A percentile compares a stretch with the other conserved stretches of the same genome.
Evolutionary conservation across 2,329 filamentous ascomycete genomes (phyloP).

Genomic region (Xylariaceae sp.): DNA sequence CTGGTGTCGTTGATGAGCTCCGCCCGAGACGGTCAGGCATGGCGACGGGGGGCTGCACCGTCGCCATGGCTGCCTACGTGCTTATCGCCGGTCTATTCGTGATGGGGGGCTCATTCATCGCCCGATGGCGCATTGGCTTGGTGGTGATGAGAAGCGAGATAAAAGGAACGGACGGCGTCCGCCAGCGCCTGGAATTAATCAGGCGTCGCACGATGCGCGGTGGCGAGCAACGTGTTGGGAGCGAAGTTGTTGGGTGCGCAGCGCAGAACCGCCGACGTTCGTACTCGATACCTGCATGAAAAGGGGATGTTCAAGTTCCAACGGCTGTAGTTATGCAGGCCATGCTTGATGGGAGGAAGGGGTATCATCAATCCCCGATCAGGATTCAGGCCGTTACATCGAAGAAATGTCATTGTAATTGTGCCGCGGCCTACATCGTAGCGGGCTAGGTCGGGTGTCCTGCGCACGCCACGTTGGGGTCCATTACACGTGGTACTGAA

Average conservation of each 20-base stretch:
- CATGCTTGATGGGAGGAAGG: background rate
- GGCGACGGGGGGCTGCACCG: constrained; percentile 17
- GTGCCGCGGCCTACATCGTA: background rate
- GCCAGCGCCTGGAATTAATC: constrained; percentile 11
- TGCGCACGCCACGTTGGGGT: background rate
- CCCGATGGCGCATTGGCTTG: constrained; percentile 13
- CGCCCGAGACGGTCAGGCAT: constrained; percentile 18
- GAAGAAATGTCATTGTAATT: constrained; percentile 12
- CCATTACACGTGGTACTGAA: constrained; percentile 16
- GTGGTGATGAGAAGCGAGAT: background rate
- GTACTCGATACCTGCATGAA: background rate
- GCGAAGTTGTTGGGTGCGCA: background rate
- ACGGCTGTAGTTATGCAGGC: constrained; percentile 9
- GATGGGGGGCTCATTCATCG: constrained; percentile 17
- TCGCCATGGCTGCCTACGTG: constrained; percentile 22
- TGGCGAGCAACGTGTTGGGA: constrained; percentile 1
- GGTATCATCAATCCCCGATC: background rate
- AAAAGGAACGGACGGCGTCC: constrained; percentile 27
- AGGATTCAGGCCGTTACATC: constrained; percentile 13
- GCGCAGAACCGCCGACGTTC: constrained; percentile 9
- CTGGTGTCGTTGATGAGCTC: constrained; percentile 12
- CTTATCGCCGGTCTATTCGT: constrained; percentile 12
- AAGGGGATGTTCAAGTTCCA: background rate
- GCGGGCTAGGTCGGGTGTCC: background rate
- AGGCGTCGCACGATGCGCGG: background rate